These are phyloP conservation scores for Ascosphaera aggregata DNA, from an alignment of 2,329 filamentous ascomycete genomes.

Conservation along the genomic window DNA sequence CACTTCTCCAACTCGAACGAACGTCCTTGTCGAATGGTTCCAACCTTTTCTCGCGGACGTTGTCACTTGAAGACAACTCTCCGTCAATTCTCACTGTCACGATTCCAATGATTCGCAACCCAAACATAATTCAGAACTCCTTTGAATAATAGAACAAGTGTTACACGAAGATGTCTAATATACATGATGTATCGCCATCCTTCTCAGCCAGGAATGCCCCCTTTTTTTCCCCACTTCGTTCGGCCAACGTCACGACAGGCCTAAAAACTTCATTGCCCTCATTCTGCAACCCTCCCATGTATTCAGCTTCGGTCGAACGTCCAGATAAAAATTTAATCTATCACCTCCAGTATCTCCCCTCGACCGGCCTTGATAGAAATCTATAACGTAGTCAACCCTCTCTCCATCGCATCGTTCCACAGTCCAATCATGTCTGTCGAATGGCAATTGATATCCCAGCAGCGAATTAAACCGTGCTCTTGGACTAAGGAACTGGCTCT, in stretches of 20 bases:
- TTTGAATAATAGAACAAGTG: no score
- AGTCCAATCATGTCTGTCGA: conserved; percentile 94
- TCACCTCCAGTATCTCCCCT: conserved; percentile 12
- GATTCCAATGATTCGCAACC: no score
- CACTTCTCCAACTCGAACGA: neutral
- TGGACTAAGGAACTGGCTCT: conserved; percentile 42
- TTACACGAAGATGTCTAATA: neutral
- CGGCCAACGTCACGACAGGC: conserved; percentile 14
- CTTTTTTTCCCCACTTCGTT: neutral
- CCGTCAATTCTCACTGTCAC: no score
- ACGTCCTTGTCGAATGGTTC: neutral
- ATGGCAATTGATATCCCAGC: conserved; percentile 74
- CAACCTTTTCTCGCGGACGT: no score
- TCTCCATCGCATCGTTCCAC: conserved; percentile 61
- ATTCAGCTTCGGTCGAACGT: conserved; percentile 43
- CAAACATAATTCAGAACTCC: no score
- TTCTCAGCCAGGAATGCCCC: no score
- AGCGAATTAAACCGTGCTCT: conserved; percentile 61
- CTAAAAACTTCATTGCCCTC: conserved; percentile 25
- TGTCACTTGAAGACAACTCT: no score
- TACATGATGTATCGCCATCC: conserved; percentile 1
- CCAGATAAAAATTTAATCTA: conserved; percentile 38
- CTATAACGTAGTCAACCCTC: conserved; percentile 83
- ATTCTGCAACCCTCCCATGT: conserved; percentile 36
- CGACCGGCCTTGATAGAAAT: conserved; percentile 69